Percentiles rank a stretch among this genome's conserved stretches.
Evolutionary conservation across 139 green algal genomes (phyloP).

Genomic region (Chlamydomonas schloesseri): DNA sequence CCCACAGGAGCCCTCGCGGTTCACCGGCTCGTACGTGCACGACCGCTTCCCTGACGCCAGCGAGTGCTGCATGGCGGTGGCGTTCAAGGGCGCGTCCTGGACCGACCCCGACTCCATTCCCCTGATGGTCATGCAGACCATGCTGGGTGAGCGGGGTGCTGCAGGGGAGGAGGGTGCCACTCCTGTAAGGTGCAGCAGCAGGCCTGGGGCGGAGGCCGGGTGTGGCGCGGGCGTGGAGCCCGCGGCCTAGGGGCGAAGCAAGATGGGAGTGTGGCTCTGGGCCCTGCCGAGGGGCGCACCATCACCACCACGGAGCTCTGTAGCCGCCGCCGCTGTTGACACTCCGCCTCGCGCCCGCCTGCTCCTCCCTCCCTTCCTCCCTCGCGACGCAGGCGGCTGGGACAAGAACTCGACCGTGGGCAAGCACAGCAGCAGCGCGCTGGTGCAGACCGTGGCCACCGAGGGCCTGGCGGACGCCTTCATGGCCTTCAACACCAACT

Average conservation of each 20-base stretch:
- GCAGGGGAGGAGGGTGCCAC: too few relatives aligned
- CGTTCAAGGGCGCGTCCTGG: constrained; percentile 95
- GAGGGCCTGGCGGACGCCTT: constrained; percentile 90
- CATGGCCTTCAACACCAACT: constrained; percentile 98
- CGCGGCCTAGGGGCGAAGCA: too few relatives aligned
- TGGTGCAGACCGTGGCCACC: constrained; percentile 88
- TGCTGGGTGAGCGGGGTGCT: constrained; percentile 82
- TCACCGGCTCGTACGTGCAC: constrained; percentile 96
- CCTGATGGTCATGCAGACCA: constrained; percentile 97
- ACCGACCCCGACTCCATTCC: constrained; percentile 96
- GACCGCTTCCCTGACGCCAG: constrained; percentile 93
- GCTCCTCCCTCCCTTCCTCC: background rate
- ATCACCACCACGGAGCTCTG: too few relatives aligned
- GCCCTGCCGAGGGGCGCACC: too few relatives aligned
- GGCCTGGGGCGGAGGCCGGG: too few relatives aligned
- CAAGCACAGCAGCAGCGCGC: constrained; percentile 70
- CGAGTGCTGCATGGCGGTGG: constrained; percentile 86
- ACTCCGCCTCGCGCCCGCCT: too few relatives aligned
- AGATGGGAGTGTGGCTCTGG: too few relatives aligned
- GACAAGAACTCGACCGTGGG: constrained; percentile 73
- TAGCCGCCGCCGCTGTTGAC: too few relatives aligned
- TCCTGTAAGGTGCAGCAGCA: too few relatives aligned
- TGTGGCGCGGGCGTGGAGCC: too few relatives aligned
- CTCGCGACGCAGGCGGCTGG: constrained; percentile 70
- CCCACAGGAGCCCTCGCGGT: constrained; percentile 85